Percentiles rank a stretch among this genome's conserved stretches.
These are phyloP conservation scores for Nigrospora osmanthi DNA, from an alignment of 2,329 filamentous ascomycete genomes.

Conservation along the genomic window DNA sequence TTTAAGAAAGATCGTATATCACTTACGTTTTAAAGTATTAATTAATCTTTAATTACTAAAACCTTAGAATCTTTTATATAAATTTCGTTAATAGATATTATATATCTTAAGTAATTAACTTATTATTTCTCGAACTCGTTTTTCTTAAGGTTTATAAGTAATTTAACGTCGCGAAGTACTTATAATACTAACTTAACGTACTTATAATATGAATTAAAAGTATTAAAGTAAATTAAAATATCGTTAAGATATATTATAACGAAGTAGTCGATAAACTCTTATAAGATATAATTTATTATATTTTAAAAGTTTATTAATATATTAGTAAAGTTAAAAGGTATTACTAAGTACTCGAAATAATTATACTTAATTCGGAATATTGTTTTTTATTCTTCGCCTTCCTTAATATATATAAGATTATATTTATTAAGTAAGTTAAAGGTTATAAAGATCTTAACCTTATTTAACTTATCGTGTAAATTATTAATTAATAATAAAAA, in stretches of 20 bases:
- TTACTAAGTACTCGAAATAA: conserved; percentile 20
- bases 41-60: conserved; percentile 14
- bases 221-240: conserved; percentile 17
- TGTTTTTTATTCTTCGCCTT: conserved; percentile 21
- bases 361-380: conserved; percentile 15
- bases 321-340: conserved; percentile 18
- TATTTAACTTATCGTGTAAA: conserved; percentile 8
- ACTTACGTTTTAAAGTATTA: conserved; percentile 8
- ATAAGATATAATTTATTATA: conserved; percentile 5
- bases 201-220: conserved; percentile 12
- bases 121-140: conserved; percentile 18
- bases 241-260: conserved; percentile 10
- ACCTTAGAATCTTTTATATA: conserved; percentile 17
- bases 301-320: conserved; percentile 5
- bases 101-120: conserved; percentile 20
- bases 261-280: conserved; percentile 2
- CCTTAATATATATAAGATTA: conserved; percentile 11
- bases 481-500: conserved; percentile 13
- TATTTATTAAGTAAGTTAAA: conserved; percentile 8
- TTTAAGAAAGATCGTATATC: conserved; percentile 19
- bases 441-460: conserved; percentile 5
- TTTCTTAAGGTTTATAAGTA: conserved; percentile 15
- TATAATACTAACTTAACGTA: conserved; percentile 13
- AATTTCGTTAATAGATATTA: conserved; percentile 15
- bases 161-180: neutral